These are phyloP conservation scores for Immersiella caudata DNA, from an alignment of 495 filamentous ascomycete species.

Conservation along the genomic window DNA sequence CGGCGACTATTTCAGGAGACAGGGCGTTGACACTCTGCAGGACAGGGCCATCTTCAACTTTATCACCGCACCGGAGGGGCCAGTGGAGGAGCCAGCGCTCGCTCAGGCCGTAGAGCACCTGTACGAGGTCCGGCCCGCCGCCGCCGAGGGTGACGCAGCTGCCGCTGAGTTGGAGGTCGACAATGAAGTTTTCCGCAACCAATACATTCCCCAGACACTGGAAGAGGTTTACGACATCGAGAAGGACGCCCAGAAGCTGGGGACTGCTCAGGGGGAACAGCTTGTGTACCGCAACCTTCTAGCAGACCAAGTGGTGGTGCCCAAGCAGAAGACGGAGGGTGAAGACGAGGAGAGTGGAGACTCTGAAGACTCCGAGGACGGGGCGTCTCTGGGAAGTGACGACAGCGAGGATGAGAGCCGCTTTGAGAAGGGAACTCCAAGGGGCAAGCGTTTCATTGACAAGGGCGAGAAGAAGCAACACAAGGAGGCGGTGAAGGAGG, in stretches of 20 bases:
- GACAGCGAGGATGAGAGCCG: constrained; percentile 45
- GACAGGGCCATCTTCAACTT: constrained; percentile 80
- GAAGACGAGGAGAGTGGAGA: constrained; percentile 21
- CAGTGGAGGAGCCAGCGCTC: constrained; percentile 51
- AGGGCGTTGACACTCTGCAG: constrained; percentile 75
- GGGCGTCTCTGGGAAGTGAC: constrained; percentile 52
- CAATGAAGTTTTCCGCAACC: constrained; percentile 88
- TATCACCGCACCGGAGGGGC: constrained; percentile 62
- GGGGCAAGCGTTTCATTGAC: constrained; percentile 88
- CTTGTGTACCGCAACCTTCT: constrained; percentile 82
- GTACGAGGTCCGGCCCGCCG: constrained; percentile 40
- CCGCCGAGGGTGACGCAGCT: constrained; percentile 48
- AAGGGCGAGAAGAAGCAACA: constrained; percentile 88
- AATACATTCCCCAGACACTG: constrained; percentile 91
- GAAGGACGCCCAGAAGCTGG: constrained; percentile 78
- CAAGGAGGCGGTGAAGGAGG: constrained; percentile 90
- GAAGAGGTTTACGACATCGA: constrained; percentile 96
- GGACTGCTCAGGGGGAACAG: constrained; percentile 67
- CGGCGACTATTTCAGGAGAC: constrained; percentile 83
- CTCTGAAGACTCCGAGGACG: constrained; percentile 44
- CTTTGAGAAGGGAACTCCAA: constrained; percentile 68
- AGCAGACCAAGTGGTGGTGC: constrained; percentile 62
- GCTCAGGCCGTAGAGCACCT: constrained; percentile 49
- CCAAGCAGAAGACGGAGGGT: constrained; percentile 24
- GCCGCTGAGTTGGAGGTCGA: constrained; percentile 66